These are phyloP conservation scores for Hypoxylon subgilvum DNA, from an alignment of 495 filamentous ascomycete genomes.

Conservation along the genomic window DNA sequence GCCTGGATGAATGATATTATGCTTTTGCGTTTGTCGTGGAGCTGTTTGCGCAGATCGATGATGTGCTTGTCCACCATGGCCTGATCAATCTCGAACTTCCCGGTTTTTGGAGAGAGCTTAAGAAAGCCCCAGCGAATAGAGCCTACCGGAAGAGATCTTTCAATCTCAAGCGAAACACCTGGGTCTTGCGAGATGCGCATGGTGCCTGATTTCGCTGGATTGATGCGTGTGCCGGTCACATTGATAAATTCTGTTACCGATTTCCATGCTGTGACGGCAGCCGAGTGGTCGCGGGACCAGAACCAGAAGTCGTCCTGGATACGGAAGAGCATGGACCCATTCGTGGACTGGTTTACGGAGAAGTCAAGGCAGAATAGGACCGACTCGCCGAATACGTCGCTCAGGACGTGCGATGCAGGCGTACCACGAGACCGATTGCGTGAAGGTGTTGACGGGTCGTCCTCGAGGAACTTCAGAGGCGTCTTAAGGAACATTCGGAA, in stretches of 20 bases:
- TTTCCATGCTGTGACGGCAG: conserved; percentile 64
- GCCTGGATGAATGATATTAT: conserved; percentile 69
- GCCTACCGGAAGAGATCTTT: conserved; percentile 57
- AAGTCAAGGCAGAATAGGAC: conserved; percentile 72
- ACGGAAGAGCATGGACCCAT: conserved; percentile 62
- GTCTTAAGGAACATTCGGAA: conserved; percentile 66
- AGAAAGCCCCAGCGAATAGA: conserved; percentile 73
- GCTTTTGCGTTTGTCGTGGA: conserved; percentile 59
- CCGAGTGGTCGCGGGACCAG: conserved; percentile 60
- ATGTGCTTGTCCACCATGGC: conserved; percentile 67
- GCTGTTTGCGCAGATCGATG: conserved; percentile 63
- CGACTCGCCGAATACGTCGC: conserved; percentile 64
- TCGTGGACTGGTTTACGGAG: conserved; percentile 64
- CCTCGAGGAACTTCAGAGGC: conserved; percentile 64
- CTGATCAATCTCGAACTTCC: conserved; percentile 68
- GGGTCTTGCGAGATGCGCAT: conserved; percentile 42
- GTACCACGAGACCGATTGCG: conserved; percentile 60
- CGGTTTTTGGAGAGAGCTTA: conserved; percentile 59
- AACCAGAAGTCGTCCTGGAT: conserved; percentile 76
- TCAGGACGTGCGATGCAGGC: conserved; percentile 65
- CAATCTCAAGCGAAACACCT: conserved; percentile 29
- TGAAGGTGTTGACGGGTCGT: conserved; percentile 49
- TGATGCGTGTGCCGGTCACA: conserved; percentile 64
- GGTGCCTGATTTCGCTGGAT: conserved; percentile 65
- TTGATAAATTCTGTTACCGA: conserved; percentile 61